phyloP scores from a whole-genome alignment of 2,329 filamentous ascomycete genomes.

The Sphaerulina vaccinii region DNA sequence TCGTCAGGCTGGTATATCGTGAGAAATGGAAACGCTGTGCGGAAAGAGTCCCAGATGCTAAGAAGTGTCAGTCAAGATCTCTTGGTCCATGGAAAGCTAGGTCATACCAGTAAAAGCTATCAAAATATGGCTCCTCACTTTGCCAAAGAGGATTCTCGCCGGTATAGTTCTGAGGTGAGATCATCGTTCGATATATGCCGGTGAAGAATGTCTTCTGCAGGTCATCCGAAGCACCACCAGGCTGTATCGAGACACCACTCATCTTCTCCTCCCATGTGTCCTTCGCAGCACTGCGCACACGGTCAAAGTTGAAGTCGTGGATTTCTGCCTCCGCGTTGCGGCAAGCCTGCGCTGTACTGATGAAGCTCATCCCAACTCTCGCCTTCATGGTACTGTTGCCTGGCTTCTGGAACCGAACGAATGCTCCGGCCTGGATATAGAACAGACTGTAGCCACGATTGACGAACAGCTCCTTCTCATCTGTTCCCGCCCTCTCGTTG shows the following conservation, averaged over 20 bases:
- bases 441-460: slow-evolving; percentile 33
- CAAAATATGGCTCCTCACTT: slow-evolving; percentile 66
- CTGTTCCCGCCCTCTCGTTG: slow-evolving; percentile 50
- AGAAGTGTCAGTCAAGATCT: neutral
- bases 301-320: slow-evolving; percentile 62
- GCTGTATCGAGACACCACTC: slow-evolving; percentile 36
- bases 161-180: slow-evolving; percentile 69
- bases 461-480: slow-evolving; percentile 39
- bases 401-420: slow-evolving; percentile 19
- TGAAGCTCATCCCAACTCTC: slow-evolving; percentile 68
- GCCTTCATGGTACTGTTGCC: slow-evolving; percentile 48
- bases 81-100: neutral
- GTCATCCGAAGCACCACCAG: slow-evolving; percentile 49
- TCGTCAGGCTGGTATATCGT: slow-evolving; percentile 62
- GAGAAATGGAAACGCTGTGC: slow-evolving; percentile 62
- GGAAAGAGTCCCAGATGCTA: slow-evolving; percentile 60
- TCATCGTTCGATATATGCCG: slow-evolving; percentile 65
- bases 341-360: slow-evolving; percentile 65
- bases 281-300: slow-evolving; percentile 43
- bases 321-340: slow-evolving; percentile 65
- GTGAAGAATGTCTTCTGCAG: slow-evolving; percentile 58
- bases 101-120: slow-evolving; percentile 61
- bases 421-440: slow-evolving; percentile 40
- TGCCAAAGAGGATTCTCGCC: slow-evolving; percentile 67
- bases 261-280: slow-evolving; percentile 42